Conservation (phyloP, 257 asterid genomes). For the Phtheirospermum japonicum region DNA sequence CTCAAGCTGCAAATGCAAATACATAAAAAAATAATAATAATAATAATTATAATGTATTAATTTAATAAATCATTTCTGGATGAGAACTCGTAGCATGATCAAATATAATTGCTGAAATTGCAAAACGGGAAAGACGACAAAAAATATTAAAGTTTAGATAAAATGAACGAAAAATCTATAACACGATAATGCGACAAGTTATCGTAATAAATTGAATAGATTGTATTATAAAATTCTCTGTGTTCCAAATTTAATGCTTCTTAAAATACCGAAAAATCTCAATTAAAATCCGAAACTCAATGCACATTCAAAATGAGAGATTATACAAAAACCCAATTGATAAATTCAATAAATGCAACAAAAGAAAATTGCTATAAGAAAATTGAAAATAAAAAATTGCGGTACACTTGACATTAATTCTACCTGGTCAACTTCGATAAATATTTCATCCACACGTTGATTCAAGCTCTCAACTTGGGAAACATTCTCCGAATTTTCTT, state of each 20-base stretch:
- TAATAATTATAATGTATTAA: too few relatives aligned
- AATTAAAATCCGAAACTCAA: background rate
- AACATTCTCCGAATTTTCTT: slow-evolving; percentile 18
- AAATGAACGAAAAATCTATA: too few relatives aligned
- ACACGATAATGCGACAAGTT: background rate
- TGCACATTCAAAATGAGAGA: background rate
- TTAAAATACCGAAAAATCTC: background rate
- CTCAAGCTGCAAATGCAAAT: slow-evolving; percentile 54
- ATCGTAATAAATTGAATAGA: too few relatives aligned
- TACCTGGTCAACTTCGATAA: slow-evolving; percentile 51
- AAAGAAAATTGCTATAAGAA: background rate
- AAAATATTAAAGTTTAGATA: too few relatives aligned
- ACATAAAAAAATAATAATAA: too few relatives aligned
- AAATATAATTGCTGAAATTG: too few relatives aligned
- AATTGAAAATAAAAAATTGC: slow-evolving; percentile 1
- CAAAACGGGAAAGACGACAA: too few relatives aligned
- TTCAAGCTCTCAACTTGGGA: slow-evolving; percentile 40
- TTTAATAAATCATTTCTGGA: too few relatives aligned
- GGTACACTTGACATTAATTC: background rate
- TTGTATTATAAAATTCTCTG: too few relatives aligned
- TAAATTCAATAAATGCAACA: background rate
- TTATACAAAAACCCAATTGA: background rate
- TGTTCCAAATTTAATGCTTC: background rate
- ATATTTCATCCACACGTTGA: slow-evolving; percentile 46
- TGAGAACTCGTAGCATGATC: too few relatives aligned